phyloP scores from a whole-genome alignment of 495 filamentous ascomycete genomes.

The Penicillium silybi region DNA sequence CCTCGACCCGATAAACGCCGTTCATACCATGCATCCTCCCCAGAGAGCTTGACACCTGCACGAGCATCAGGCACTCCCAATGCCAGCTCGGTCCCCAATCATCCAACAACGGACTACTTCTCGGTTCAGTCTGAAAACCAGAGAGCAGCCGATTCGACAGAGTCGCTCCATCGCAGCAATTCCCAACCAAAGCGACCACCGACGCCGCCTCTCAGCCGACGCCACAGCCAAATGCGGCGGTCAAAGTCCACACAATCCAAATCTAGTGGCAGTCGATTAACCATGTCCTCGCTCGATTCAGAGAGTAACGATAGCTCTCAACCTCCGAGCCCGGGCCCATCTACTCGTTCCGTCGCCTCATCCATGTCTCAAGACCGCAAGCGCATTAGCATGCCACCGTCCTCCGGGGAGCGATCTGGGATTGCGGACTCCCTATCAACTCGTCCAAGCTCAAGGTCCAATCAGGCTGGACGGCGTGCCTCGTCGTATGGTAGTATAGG shows the following conservation, averaged over 20 bases:
- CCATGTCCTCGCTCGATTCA: conserved; percentile 23
- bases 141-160: conserved; percentile 12
- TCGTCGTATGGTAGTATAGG: conserved; percentile 26
- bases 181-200: conserved; percentile 45
- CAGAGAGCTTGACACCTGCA: conserved; percentile 18
- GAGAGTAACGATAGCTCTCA: conserved; percentile 25
- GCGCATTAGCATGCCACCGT: conserved; percentile 25
- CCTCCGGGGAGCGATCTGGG: conserved; percentile 12
- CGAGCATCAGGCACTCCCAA: conserved; percentile 31
- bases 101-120: conserved; percentile 36
- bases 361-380: conserved; percentile 17
- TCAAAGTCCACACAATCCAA: conserved; percentile 37
- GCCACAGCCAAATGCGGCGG: conserved; percentile 45
- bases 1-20: conserved; percentile 24
- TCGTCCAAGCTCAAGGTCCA: conserved; percentile 4
- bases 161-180: conserved; percentile 32
- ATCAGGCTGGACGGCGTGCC: conserved; percentile 14
- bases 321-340: conserved; percentile 33
- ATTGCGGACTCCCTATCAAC: conserved; percentile 10
- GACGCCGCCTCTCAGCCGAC: conserved; percentile 46
- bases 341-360: conserved; percentile 6
- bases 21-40: conserved; percentile 27
- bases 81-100: conserved; percentile 47
- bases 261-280: conserved; percentile 29
- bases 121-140: conserved; percentile 10